Conservation (phyloP, 2,329 filamentous ascomycete species). For the Exophiala oligosperma region DNA sequence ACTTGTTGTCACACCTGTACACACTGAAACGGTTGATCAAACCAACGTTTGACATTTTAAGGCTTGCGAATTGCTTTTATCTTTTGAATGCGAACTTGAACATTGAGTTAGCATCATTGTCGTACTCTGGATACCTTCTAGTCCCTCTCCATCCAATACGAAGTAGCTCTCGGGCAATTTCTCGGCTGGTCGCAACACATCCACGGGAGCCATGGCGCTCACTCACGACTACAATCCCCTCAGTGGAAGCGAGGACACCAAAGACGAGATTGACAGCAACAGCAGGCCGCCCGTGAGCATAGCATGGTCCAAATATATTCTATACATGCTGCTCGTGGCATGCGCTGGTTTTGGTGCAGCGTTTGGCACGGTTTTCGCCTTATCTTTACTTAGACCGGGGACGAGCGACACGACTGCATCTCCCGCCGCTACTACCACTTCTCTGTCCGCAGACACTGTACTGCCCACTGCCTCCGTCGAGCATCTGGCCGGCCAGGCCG, state of each 20-base stretch:
- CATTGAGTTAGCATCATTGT: neutral
- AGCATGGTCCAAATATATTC: conserved; percentile 12
- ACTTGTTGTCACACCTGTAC: neutral
- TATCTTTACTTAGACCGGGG: neutral
- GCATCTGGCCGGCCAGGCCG: neutral
- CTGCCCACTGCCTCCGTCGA: conserved; percentile 8
- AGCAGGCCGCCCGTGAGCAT: neutral
- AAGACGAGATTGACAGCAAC: conserved; percentile 1
- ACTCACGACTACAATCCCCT: conserved; percentile 16
- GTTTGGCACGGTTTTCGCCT: conserved; percentile 6
- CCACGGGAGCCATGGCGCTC: conserved; percentile 4
- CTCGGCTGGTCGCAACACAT: neutral
- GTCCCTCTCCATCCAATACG: neutral
- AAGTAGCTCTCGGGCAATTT: neutral
- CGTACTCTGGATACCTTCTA: neutral
- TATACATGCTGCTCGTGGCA: conserved; percentile 9
- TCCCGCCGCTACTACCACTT: neutral
- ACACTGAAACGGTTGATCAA: neutral
- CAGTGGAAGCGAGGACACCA: conserved; percentile 9
- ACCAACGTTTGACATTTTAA: neutral
- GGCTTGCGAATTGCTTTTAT: neutral
- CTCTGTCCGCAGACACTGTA: conserved; percentile 3
- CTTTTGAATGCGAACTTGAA: neutral
- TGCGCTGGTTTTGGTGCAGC: conserved; percentile 8
- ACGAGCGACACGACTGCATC: conserved; percentile 1